Evolutionary conservation across 1,284 basidiomycete genomes (phyloP).

Genomic region (Apiotrichum domesticum): DNA sequence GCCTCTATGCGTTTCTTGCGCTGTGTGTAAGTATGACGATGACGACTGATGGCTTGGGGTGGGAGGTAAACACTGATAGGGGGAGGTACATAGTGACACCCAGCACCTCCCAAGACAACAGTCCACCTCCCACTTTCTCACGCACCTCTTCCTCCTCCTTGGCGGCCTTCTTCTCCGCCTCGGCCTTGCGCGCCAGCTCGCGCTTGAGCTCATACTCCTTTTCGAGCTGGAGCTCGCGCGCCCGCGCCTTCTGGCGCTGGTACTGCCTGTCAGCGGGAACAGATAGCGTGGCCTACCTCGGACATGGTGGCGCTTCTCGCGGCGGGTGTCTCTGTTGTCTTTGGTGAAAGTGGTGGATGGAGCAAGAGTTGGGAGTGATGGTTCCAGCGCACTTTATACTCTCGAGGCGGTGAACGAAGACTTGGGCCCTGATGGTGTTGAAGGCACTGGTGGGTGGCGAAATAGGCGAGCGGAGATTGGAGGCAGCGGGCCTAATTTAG

Average conservation of each 20-base stretch:
- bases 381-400: background rate
- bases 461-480: too few species aligned
- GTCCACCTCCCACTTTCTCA: background rate
- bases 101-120: too few species aligned
- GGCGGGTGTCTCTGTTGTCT: too few species aligned
- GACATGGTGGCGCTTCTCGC: conserved; percentile 9
- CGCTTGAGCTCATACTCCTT: conserved; percentile 33
- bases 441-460: too few species aligned
- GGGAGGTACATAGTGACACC: too few species aligned
- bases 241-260: conserved; percentile 33
- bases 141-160: conserved; percentile 40
- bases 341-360: too few species aligned
- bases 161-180: conserved; percentile 28
- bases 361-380: too few species aligned
- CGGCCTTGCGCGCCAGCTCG: conserved; percentile 33
- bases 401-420: background rate
- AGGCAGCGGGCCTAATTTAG: too few species aligned
- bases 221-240: conserved; percentile 32
- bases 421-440: background rate
- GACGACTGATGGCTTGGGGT: too few species aligned
- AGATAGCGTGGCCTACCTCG: conserved; percentile 1
- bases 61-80: too few species aligned
- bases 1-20: conserved; percentile 31
- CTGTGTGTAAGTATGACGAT: conserved; percentile 9
- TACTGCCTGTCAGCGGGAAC: conserved; percentile 22